Base-by-base conservation (phyloP, 2,329 filamentous ascomycete genomes). In the Ascochyta lentis region DNA sequence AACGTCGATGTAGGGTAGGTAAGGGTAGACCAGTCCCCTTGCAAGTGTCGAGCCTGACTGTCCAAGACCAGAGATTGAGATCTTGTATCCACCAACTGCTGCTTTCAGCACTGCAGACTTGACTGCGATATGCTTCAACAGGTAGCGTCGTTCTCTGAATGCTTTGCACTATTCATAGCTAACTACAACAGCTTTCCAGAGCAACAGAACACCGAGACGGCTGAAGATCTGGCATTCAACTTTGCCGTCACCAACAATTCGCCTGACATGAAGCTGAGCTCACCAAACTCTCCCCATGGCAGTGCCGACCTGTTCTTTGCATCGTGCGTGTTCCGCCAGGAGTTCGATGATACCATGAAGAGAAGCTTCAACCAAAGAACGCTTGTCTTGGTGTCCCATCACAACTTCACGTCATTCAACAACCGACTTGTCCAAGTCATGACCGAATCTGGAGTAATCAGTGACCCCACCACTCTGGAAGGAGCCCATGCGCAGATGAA, bases 211-310 rank as follows among this genome's bases (percentile, higher is more conserved):
- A 72, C 72, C 3, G 76, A 78, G 49, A 75, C 72, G 0, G 67
- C 67, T 12, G 71, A 74, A 41, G 76, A 77, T 56, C 60, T 78
- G 10, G 60, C 66, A 6, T 78, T 78, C 64, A 72, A 76, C 55
- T 78, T 77, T 58, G 70, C 72, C 44, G 69, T 78, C 38, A 68
- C 64, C 48, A 78, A 78, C 59, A 74, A 76, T 59, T 78, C 76
- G 8, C 87, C 87, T 3, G 86, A 89, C 57, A 84, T 90, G 40
- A 84, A 59, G 26, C 62, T 78, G 9, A 69, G 54, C 44, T 77
- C 75, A 13, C 75, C 76, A 15, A 70, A 71, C 41, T 58, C 72
- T 15, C 76, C 75, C n/a, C 64, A 77, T 63, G 76, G 75, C 27
- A 78, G 73, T 53, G 56, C 72, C 10, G 69, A 62, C 40, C 66